Conservation (phyloP, 2,329 filamentous ascomycete genomes). For the Scedosporium apiospermum region DNA sequence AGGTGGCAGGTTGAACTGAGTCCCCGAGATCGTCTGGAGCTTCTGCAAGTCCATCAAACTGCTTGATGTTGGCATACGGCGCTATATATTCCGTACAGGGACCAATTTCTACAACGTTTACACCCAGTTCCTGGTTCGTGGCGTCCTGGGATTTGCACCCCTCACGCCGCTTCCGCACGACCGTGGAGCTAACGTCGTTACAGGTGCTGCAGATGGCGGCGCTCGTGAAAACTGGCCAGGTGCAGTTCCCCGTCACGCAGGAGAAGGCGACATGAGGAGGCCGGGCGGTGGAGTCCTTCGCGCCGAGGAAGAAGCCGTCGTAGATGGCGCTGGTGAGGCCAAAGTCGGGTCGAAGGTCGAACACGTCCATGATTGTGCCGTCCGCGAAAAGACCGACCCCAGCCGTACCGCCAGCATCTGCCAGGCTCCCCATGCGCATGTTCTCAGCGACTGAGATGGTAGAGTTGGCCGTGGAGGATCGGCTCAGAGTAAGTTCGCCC, state of each 20-base stretch:
- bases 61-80: neutral
- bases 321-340: neutral
- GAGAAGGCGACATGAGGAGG: neutral
- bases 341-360: neutral
- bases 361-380: neutral
- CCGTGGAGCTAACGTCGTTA: neutral
- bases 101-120: neutral
- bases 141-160: neutral
- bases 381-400: neutral
- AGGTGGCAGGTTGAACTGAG: neutral
- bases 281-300: neutral
- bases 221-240: neutral
- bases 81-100: neutral
- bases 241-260: constrained; percentile 1
- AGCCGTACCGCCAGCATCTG: neutral
- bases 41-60: neutral
- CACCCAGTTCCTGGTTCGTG: neutral
- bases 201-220: neutral
- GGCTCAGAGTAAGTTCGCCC: neutral
- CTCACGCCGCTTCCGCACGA: neutral
- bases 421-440: neutral
- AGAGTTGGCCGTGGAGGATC: neutral
- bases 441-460: neutral
- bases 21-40: neutral
- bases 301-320: neutral